Conservation (phyloP, 2,329 filamentous ascomycete species). For the Alternaria infectoria region DNA sequence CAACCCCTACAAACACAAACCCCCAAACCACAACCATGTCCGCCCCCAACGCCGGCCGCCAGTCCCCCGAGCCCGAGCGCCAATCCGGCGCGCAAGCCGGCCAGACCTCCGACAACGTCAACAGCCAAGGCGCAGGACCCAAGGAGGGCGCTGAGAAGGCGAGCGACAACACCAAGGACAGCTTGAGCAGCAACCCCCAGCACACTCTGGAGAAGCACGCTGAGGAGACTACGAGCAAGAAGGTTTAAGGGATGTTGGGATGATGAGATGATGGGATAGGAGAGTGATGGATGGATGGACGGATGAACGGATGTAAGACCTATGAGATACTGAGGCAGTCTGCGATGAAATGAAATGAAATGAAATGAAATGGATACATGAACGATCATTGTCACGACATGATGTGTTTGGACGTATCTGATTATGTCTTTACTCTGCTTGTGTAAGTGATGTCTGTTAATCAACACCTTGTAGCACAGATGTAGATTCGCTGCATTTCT, state of each 20-base stretch:
- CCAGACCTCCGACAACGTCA: conserved; percentile 63
- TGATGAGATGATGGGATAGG: too few species aligned
- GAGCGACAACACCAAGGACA: conserved; percentile 54
- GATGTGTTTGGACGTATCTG: rapidly evolving
- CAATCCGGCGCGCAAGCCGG: conserved; percentile 70
- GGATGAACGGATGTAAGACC: neutral
- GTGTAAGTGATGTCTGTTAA: neutral
- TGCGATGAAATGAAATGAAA: neutral
- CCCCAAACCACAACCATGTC: conserved; percentile 60
- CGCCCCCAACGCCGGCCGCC: conserved; percentile 67
- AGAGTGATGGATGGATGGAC: too few species aligned
- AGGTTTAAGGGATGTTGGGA: conserved; percentile 10
- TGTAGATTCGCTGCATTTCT: neutral
- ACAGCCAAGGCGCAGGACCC: conserved; percentile 56
- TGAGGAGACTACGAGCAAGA: conserved; percentile 67
- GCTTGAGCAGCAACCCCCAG: conserved; percentile 67
- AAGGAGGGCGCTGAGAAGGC: conserved; percentile 57
- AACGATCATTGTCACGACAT: neutral
- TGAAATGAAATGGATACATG: neutral
- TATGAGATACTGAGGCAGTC: neutral
- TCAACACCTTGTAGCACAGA: rapidly evolving
- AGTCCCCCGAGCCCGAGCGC: conserved; percentile 77
- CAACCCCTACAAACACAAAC: neutral
- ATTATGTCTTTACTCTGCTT: rapidly evolving
- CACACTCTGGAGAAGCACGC: conserved; percentile 67